Evolutionary conservation across 495 filamentous ascomycete genomes (phyloP), one percentile per base, ranked within the genome.

Genomic region (Tuber melanosporum): DNA sequence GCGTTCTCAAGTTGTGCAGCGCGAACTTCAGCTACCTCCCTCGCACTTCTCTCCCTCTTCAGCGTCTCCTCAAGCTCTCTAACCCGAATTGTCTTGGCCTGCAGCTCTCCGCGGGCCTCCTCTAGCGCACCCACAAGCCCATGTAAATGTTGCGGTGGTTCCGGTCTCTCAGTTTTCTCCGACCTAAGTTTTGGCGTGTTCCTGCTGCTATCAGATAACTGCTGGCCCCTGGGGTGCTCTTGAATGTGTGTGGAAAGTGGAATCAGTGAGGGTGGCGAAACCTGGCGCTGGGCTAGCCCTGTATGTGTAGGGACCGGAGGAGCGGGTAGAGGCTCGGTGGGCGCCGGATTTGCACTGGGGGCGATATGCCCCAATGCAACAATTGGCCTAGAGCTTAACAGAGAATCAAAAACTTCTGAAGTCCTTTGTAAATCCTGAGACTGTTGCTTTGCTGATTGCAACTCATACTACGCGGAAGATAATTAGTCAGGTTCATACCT

Each of bases 101-200:
- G 93, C 44, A 99, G 89, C 82, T 93, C 94, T 82, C 91, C 91
- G 83, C 91, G 94, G 49, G 94, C 90, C 57, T 88, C 88, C 19
- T 90, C 91, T 62, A 99, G 86, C 22, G 91, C 92, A 83, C 97
- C 94, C 41, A 94, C 91, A 10, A 99, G 87, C 12, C 90, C 89
- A 19, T 93, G 86, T 22, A 94, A 93, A 81, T 97, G 94, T 81
- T 95, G 92, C 19, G 95, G 95, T 22, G 95, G 94, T 43, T 95
- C 95, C 26, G 93, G 92, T 14, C 73, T 82, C 46, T 70, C 45
- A 36, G 81, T 82, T 47, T 77, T 77, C 46, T 80, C 80, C 26
- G 81, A 80, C 72, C 75, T 75, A 36, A 80, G 57, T 26, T 80
- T 80, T 46, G 71, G 77, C 10, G 62, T 66, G 26, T 66, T 66